Conservation (phyloP, 2,329 filamentous ascomycete genomes). For the Ploettnerulaceae sp. region DNA sequence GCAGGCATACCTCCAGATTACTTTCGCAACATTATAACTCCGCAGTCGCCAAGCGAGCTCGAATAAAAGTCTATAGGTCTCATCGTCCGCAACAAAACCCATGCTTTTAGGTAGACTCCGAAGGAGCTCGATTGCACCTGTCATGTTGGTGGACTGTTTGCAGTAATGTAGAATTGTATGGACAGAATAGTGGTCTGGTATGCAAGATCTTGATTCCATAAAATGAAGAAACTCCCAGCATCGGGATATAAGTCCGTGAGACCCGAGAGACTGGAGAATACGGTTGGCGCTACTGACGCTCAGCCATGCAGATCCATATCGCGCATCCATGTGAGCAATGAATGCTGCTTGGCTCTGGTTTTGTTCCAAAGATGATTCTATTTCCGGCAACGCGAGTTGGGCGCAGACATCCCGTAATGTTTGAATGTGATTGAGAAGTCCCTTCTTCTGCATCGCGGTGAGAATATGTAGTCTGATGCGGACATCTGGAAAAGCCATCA, state of each 20-base stretch:
- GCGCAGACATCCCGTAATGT: slow-evolving; percentile 14
- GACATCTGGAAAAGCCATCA: slow-evolving; percentile 25
- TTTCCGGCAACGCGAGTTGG: slow-evolving; percentile 18
- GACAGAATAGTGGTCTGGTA: slow-evolving; percentile 16
- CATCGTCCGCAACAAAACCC: slow-evolving; percentile 9
- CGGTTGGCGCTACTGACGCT: slow-evolving; percentile 34
- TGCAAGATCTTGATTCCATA: slow-evolving; percentile 22
- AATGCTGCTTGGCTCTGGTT: slow-evolving; percentile 36
- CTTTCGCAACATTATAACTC: slow-evolving; percentile 40
- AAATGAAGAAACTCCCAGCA: slow-evolving; percentile 24
- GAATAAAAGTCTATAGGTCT: slow-evolving; percentile 38
- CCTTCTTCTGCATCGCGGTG: slow-evolving; percentile 24
- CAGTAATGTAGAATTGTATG: slow-evolving; percentile 26
- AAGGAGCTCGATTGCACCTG: slow-evolving; percentile 20
- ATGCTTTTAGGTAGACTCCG: slow-evolving; percentile 9
- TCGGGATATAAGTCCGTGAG: slow-evolving; percentile 21
- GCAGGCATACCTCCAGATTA: slow-evolving; percentile 45
- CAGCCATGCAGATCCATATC: slow-evolving; percentile 37
- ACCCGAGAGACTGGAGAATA: slow-evolving; percentile 35
- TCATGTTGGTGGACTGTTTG: slow-evolving; percentile 16
- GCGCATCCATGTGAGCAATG: slow-evolving; percentile 35
- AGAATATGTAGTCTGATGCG: slow-evolving; percentile 20
- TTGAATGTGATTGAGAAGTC: slow-evolving; percentile 18
- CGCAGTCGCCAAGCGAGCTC: slow-evolving; percentile 36
- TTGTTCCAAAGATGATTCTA: slow-evolving; percentile 24